These are phyloP conservation scores for Alternaria triticina DNA, from an alignment of 2,329 filamentous ascomycete genomes.

Conservation along the genomic window DNA sequence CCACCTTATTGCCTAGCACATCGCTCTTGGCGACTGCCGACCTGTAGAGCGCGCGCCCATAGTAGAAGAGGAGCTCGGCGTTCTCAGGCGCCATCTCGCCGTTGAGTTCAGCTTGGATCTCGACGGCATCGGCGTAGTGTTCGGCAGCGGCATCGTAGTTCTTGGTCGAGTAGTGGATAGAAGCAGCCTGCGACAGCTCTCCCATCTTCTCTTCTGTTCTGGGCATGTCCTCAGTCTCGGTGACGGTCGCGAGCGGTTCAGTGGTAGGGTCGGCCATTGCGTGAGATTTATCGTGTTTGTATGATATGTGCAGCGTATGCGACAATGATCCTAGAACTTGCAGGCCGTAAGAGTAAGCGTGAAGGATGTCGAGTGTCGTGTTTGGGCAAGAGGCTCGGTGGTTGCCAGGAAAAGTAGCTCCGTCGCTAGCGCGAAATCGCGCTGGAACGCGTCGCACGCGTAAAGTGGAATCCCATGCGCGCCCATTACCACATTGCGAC, in stretches of 20 bases:
- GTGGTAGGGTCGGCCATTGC: conserved; percentile 36
- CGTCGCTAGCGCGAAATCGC: conserved; percentile 7
- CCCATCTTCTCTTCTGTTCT: conserved; percentile 69
- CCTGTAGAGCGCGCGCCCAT: conserved; percentile 92
- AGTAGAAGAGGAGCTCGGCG: conserved; percentile 91
- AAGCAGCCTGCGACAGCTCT: conserved; percentile 80
- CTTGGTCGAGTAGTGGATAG: conserved; percentile 85
- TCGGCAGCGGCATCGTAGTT: conserved; percentile 87
- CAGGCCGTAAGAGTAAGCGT: not conserved
- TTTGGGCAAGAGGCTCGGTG: not conserved
- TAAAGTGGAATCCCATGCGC: conserved; percentile 18
- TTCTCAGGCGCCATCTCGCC: conserved; percentile 91
- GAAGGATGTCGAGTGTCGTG: conserved; percentile 2
- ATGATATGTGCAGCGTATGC: conserved; percentile 4
- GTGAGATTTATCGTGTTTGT: not conserved
- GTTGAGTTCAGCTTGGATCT: conserved; percentile 88
- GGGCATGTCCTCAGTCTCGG: conserved; percentile 37
- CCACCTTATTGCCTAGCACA: conserved; percentile 83
- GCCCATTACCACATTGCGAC: not conserved
- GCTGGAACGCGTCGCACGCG: conserved; percentile 29
- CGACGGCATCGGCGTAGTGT: conserved; percentile 84
- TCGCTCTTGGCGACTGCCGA: conserved; percentile 94
- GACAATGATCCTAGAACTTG: not conserved
- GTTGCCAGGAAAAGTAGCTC: conserved; percentile 14
- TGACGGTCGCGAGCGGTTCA: conserved; percentile 25